phyloP scores from a whole-genome alignment of 2,329 filamentous ascomycete species.

The Aspergillus udagawae region DNA sequence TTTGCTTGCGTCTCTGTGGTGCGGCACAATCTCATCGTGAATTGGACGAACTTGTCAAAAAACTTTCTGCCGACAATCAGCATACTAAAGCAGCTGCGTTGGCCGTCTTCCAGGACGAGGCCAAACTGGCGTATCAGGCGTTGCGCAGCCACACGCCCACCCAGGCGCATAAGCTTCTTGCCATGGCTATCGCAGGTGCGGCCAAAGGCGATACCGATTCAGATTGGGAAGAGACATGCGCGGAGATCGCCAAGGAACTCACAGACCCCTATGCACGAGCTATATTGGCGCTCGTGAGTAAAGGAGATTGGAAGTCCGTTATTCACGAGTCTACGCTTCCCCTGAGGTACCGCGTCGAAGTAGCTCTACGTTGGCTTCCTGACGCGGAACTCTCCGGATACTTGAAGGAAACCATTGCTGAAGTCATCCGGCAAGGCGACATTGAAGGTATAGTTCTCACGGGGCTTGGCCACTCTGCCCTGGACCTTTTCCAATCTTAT shows the following conservation, averaged over 20 bases:
- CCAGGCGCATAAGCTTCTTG: constrained; percentile 54
- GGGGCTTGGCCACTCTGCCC: constrained; percentile 53
- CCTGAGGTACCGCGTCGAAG: constrained; percentile 57
- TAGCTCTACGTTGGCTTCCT: constrained; percentile 53
- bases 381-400: constrained; percentile 49
- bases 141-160: constrained; percentile 51
- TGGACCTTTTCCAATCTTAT: constrained; percentile 59
- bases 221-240: constrained; percentile 59
- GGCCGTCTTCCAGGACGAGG: constrained; percentile 58
- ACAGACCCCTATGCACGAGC: constrained; percentile 60
- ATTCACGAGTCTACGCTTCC: constrained; percentile 56
- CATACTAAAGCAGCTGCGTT: constrained; percentile 62
- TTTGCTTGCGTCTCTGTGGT: constrained; percentile 58
- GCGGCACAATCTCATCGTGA: constrained; percentile 52
- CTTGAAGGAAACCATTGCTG: constrained; percentile 50
- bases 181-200: constrained; percentile 49
- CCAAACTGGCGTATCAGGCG: constrained; percentile 54
- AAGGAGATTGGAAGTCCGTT: constrained; percentile 57
- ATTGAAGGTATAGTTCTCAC: constrained; percentile 61
- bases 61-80: constrained; percentile 50
- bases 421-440: constrained; percentile 52
- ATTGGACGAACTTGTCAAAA: constrained; percentile 47
- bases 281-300: constrained; percentile 57
- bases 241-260: constrained; percentile 59
- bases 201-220: constrained; percentile 47